Conservation (phyloP, 305 asterid species). For the Nicotiana rustica region DNA sequence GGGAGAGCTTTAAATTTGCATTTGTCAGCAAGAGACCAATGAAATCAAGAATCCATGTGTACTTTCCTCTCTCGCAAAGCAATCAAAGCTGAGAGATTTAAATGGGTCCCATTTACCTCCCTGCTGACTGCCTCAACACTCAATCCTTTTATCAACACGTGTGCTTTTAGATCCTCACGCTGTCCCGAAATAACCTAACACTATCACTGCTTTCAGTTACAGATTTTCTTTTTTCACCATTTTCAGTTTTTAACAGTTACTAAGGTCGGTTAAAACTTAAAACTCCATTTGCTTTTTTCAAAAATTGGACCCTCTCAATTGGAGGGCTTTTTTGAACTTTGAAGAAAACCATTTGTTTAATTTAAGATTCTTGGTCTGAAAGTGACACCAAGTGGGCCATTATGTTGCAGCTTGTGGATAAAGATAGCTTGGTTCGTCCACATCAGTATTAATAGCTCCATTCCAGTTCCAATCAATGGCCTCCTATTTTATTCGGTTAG, state of each 20-base stretch:
- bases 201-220: conserved; percentile 32
- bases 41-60: conserved; percentile 23
- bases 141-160: conserved; percentile 48
- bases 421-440: conserved; percentile 27
- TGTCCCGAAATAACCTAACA: conserved; percentile 39
- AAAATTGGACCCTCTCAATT: conserved; percentile 32
- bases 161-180: conserved; percentile 34
- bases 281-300: not conserved
- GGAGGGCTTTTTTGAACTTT: conserved; percentile 47
- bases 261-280: conserved; percentile 21
- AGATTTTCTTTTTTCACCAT: not conserved
- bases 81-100: conserved; percentile 32
- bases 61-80: conserved; percentile 21
- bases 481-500: conserved; percentile 42
- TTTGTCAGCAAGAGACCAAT: conserved; percentile 32
- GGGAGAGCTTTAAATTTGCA: conserved; percentile 22
- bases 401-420: conserved; percentile 41
- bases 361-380: conserved; percentile 36
- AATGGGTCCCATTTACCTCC: conserved; percentile 31
- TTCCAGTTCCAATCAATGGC: conserved; percentile 38
- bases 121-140: conserved; percentile 42
- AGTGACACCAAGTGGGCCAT: conserved; percentile 54
- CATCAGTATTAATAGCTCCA: conserved; percentile 31
- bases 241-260: conserved; percentile 36
- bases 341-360: conserved; percentile 36